These are phyloP conservation scores for Rosa chinensis DNA, from an alignment of 306 rosid genomes.

Conservation along the genomic window DNA sequence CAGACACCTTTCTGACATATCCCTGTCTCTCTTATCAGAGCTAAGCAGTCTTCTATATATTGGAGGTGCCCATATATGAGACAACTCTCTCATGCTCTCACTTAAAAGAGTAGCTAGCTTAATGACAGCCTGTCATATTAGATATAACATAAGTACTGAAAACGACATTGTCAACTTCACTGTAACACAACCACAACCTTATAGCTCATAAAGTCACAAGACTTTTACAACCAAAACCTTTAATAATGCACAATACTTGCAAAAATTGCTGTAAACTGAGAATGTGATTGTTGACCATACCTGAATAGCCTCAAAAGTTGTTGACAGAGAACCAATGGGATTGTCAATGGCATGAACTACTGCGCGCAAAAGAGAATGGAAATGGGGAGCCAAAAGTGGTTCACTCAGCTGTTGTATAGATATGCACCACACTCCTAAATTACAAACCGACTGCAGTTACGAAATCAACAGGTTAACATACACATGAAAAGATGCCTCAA, in stretches of 20 bases:
- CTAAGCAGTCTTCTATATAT: conserved; percentile 81
- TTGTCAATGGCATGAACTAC: conserved; percentile 75
- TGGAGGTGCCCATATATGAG: conserved; percentile 79
- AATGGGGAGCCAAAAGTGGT: conserved; percentile 44
- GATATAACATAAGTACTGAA: conserved; percentile 12
- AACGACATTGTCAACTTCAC: background rate
- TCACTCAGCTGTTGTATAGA: conserved; percentile 67
- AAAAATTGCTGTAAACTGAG: background rate
- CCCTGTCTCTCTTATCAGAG: conserved; percentile 76
- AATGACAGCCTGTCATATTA: conserved; percentile 55
- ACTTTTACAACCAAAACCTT: background rate
- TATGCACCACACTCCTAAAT: conserved; percentile 85
- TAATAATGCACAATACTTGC: background rate
- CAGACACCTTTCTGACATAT: conserved; percentile 77
- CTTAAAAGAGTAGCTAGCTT: conserved; percentile 52
- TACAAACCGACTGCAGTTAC: conserved; percentile 69
- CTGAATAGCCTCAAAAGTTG: conserved; percentile 92
- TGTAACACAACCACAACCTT: background rate
- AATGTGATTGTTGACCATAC: conserved; percentile 23
- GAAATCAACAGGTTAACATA: conserved; percentile 11
- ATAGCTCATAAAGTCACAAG: background rate
- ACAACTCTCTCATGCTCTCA: conserved; percentile 62
- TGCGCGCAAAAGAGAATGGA: conserved; percentile 52
- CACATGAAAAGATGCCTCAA: background rate
- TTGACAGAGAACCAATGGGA: conserved; percentile 81